Conservation (phyloP, 2,329 filamentous ascomycete species). For the Beauveria sp. region DNA sequence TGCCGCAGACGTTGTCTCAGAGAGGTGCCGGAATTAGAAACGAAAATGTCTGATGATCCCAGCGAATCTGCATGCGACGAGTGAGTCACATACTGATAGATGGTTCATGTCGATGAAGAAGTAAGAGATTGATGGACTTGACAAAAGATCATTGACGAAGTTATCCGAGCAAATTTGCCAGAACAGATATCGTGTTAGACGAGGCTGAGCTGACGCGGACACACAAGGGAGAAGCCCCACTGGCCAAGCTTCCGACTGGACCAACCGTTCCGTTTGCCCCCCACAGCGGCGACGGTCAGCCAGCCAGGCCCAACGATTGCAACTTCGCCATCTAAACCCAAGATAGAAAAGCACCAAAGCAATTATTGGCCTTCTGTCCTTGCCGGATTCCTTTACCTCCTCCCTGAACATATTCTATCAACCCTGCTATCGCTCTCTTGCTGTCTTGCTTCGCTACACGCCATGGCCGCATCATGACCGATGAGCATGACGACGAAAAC, state of each 20-base stretch:
- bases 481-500: constrained; percentile 15
- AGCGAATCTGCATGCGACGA: background rate
- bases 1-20: constrained; percentile 1
- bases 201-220: background rate
- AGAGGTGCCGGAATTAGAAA: background rate
- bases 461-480: constrained; percentile 13
- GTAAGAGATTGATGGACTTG: too few species aligned
- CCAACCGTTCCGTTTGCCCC: background rate
- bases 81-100: background rate
- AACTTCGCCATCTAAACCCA: background rate
- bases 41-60: background rate
- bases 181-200: background rate
- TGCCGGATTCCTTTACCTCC: background rate
- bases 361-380: too few species aligned
- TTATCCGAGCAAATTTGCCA: background rate
- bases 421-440: too few species aligned
- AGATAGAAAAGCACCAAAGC: background rate
- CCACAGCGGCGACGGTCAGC: background rate
- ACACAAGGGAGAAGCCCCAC: background rate
- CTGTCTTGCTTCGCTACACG: background rate
- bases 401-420: background rate
- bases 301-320: background rate
- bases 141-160: too few species aligned
- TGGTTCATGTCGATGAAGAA: background rate
- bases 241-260: background rate